phyloP scores from a whole-genome alignment of 1,139 yeast genomes.

The Magnusiomyces ingens region DNA sequence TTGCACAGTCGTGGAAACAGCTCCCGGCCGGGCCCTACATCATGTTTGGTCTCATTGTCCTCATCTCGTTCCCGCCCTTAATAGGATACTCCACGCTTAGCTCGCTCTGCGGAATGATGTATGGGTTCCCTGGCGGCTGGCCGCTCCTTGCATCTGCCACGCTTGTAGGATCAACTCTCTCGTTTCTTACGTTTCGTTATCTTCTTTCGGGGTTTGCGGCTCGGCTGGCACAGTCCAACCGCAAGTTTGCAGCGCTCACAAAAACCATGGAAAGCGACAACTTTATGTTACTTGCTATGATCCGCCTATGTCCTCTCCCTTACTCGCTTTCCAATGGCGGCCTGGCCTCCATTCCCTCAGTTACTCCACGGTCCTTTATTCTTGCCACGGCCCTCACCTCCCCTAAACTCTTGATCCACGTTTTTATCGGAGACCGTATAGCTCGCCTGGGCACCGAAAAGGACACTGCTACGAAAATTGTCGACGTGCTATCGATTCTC shows the following conservation, averaged over 20 bases:
- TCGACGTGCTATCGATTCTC: conserved; percentile 58
- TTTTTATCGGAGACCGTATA: conserved; percentile 74
- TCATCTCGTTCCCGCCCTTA: conserved; percentile 77
- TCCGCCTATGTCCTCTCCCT: conserved; percentile 86
- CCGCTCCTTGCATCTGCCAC: conserved; percentile 63
- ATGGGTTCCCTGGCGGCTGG: conserved; percentile 82
- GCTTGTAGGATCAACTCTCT: conserved; percentile 61
- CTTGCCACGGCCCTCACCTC: conserved; percentile 69
- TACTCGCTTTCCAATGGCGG: conserved; percentile 92
- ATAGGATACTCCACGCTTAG: conserved; percentile 72
- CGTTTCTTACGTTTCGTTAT: conserved; percentile 64
- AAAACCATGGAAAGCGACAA: conserved; percentile 65
- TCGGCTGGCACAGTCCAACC: conserved; percentile 44
- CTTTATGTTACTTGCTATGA: conserved; percentile 57
- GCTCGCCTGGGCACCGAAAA: conserved; percentile 57
- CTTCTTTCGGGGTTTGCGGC: conserved; percentile 54
- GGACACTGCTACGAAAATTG: conserved; percentile 45
- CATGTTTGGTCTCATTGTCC: conserved; percentile 43
- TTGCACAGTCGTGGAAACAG: conserved; percentile 44
- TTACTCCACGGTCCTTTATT: conserved; percentile 54
- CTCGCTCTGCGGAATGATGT: conserved; percentile 70
- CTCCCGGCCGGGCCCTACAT: conserved; percentile 47
- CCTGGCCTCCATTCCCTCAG: conserved; percentile 74
- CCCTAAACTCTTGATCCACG: conserved; percentile 71
- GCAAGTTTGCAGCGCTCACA: conserved; percentile 66